Evolutionary conservation across 208 protist genomes (phyloP).

Genomic region (Crithidia thermophila): DNA sequence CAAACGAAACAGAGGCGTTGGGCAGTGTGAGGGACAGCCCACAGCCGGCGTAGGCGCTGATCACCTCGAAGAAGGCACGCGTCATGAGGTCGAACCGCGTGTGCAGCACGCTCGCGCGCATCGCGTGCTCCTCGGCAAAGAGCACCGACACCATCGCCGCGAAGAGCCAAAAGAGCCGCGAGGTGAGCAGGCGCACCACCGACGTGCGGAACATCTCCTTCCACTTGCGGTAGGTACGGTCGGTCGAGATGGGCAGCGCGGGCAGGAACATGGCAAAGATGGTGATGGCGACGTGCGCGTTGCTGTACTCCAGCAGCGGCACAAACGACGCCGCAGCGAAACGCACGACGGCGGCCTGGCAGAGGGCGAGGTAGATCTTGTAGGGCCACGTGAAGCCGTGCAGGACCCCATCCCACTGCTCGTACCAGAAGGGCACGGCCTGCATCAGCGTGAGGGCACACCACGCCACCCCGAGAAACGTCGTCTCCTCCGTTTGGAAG

Average conservation of each 20-base stretch:
- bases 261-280: constrained; percentile 84
- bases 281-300: constrained; percentile 71
- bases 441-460: constrained; percentile 54
- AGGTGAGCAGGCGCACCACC: constrained; percentile 67
- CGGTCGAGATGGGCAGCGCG: constrained; percentile 75
- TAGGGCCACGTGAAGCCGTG: constrained; percentile 46
- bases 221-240: constrained; percentile 77
- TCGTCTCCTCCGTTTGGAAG: constrained; percentile 53
- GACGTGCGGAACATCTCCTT: constrained; percentile 70
- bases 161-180: constrained; percentile 83
- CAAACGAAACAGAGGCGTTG: constrained; percentile 48
- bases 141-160: constrained; percentile 59
- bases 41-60: constrained; percentile 76
- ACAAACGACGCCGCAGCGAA: constrained; percentile 79
- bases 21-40: constrained; percentile 53
- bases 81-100: constrained; percentile 76
- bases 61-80: constrained; percentile 75
- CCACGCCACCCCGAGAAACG: constrained; percentile 64
- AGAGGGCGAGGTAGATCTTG: constrained; percentile 72
- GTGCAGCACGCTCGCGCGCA: constrained; percentile 26
- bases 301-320: constrained; percentile 62
- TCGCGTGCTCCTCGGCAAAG: constrained; percentile 48
- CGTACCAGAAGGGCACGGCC: constrained; percentile 63
- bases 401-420: constrained; percentile 69
- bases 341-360: constrained; percentile 66